phyloP scores from a whole-genome alignment of 139 green algal genomes.

The Pleodorina starrii region DNA sequence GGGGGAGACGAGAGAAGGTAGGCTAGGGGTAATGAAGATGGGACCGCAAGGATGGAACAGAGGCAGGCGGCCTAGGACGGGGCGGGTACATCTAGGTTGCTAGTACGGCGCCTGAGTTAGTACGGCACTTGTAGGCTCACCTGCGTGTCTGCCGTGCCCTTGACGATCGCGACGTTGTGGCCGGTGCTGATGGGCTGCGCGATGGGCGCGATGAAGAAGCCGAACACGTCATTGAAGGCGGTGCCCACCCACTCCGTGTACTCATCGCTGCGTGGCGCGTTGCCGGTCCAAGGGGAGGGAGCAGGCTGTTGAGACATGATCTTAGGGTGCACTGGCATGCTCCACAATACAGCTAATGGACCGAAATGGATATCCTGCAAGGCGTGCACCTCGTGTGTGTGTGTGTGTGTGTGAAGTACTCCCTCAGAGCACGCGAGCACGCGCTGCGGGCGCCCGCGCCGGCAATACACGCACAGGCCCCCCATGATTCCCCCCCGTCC shows the following conservation, averaged over 20 bases:
- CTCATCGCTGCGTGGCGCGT: slow-evolving; percentile 36
- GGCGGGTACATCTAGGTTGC: not conserved
- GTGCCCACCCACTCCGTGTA: slow-evolving; percentile 44
- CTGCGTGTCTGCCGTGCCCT: slow-evolving; percentile 27
- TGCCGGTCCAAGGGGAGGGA: too few species aligned
- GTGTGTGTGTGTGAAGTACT: too few species aligned
- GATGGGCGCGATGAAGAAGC: slow-evolving; percentile 43
- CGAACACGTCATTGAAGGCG: slow-evolving; percentile 53
- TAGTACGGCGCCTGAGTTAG: not conserved
- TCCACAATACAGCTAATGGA: too few species aligned
- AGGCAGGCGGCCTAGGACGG: not conserved
- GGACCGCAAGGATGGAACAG: not conserved
- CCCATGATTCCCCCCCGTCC: too few species aligned
- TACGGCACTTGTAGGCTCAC: slow-evolving; percentile 9
- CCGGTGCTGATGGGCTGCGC: slow-evolving; percentile 6
- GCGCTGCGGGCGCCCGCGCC: too few species aligned
- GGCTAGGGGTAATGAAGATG: not conserved
- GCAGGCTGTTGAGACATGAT: too few species aligned
- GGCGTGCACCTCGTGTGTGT: too few species aligned
- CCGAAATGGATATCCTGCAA: too few species aligned
- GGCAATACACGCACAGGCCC: too few species aligned
- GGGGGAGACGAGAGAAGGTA: not conserved
- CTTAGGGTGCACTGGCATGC: too few species aligned
- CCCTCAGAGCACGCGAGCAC: too few species aligned
- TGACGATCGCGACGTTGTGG: slow-evolving; percentile 48